Evolutionary conservation across 1,284 basidiomycete genomes (phyloP), one percentile per base, ranked within the genome.

Genomic region (Sanghuangporus sanghuang): DNA sequence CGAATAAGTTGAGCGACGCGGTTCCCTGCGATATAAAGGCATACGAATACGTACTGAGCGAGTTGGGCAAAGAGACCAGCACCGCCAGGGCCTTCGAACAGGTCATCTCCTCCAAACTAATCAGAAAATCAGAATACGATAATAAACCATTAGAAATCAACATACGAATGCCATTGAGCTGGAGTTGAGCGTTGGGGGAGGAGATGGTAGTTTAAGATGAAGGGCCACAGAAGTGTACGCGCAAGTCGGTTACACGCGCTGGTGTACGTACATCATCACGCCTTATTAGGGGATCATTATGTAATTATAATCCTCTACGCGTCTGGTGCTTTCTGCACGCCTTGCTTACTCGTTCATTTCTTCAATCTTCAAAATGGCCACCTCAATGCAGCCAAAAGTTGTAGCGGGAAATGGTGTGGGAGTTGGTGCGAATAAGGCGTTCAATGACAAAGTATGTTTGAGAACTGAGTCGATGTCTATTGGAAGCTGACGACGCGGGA

Each of bases 391-490:
- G 69, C 69, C 67, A 66, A 54, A 54, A 65, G 68, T 73, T n/a
- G 77, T 81, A 53, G 80, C 70, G 46, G 66, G 67, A 60, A 58
- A 66, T 9, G 69, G 67, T 38, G 66, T 69, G 39, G 76, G 87
- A 42, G 4, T 11, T n/a, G 44, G 44, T 50, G 75, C 87, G 27
- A 92, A 90, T 79, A 85, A 83, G 59, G 79, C 88, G 3, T 93
- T 93, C 76, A 91, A 92, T 76, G 91, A 93, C 79, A 93, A 90
- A 82, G 91, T 86, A 67, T 44, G 74, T 42, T 21, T 61, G 61
- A n/a, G 49, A 61, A 0, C 55, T 49, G 21, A 38, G 18, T 27
- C 14, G 42, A 46, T 52, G 49, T 44, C 12, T 32, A 44, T 14
- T 32, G 54, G 21, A 39, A 42, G 57, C 63, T 66, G 73, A 71